Base-by-base conservation (phyloP, 2,329 filamentous ascomycete genomes). In the Xylaria sp. region DNA sequence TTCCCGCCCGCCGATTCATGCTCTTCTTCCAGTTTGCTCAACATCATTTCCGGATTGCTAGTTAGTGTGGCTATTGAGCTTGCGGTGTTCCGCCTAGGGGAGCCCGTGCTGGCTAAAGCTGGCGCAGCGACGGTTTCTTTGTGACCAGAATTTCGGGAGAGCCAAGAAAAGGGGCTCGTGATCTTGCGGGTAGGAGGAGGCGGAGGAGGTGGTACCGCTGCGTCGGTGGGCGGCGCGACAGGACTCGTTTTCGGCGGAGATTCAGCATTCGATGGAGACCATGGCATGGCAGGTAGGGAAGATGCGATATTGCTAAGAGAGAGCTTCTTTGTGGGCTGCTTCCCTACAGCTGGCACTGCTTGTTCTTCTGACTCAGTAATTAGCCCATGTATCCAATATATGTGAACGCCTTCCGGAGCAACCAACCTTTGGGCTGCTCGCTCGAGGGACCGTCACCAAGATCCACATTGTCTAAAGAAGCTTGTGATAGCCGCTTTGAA, bases 121-220 rank as follows among this genome's bases (percentile, higher is more conserved):
- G 88, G 86, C 13, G 89, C 86, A 61, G 88, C 86, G 51, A 83
- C 79, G 23, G 78, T 75, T 9, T 89, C 85, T 72, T 86, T 86
- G 3, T 85, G 83, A 43, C 86, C 85, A 12, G 89, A 88, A 78
- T 86, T 91, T 73, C 93, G 86, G 39, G 93, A 93, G 48, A 97
- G 86, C 90, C 93, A 95, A 48, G 93, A 89, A 75, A 97, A 97
- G n/a, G 92, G 93, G 74, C 93, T 93, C 9, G 93, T 94, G 64
- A 97, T 87, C 79, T 96, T 97, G 77, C 94, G 86, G 68, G 86
- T 73, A 13, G 83, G 81, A 1, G 84, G 71, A 31, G 78, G 76
- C 4, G 81, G 75, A 3, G 80, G 79, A 20, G 77, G 72, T 1
- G 74, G 69, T 23, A 82, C 79, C 54, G 83, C 79, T 28, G 80